Conservation (phyloP, 202 grass and related monocot species). For the Dendrocalamus latiflorus region DNA sequence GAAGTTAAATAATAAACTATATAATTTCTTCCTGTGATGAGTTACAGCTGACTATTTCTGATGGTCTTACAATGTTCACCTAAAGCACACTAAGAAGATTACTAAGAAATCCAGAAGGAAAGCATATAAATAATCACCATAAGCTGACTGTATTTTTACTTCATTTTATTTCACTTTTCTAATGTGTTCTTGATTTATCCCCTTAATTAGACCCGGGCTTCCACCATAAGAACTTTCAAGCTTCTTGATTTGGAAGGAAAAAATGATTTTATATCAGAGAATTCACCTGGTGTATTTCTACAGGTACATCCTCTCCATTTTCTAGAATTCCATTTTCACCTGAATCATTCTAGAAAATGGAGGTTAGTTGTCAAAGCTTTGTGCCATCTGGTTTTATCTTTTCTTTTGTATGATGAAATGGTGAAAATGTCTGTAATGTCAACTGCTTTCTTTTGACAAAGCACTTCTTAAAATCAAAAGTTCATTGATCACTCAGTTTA, state of each 20-base stretch:
- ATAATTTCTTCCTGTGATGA: not conserved
- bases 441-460: not conserved
- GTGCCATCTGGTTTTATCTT: not conserved
- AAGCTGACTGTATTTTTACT: not conserved
- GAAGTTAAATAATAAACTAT: not conserved
- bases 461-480: not conserved
- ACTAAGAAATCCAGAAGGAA: not conserved
- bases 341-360: not conserved
- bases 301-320: slow-evolving; percentile 45
- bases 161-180: slow-evolving; percentile 4
- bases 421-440: not conserved
- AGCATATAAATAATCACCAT: not conserved
- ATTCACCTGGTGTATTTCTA: slow-evolving; percentile 78
- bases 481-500: not conserved
- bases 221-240: slow-evolving; percentile 57
- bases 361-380: not conserved
- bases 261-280: slow-evolving; percentile 43
- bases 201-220: slow-evolving; percentile 46
- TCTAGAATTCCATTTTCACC: not conserved
- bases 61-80: not conserved
- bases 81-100: not conserved
- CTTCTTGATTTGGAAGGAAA: slow-evolving; percentile 43
- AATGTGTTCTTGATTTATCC: slow-evolving; percentile 10
- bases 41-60: not conserved
- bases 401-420: not conserved